Conservation (phyloP, 345 rosid genomes). For the Hypericum perforatum region DNA sequence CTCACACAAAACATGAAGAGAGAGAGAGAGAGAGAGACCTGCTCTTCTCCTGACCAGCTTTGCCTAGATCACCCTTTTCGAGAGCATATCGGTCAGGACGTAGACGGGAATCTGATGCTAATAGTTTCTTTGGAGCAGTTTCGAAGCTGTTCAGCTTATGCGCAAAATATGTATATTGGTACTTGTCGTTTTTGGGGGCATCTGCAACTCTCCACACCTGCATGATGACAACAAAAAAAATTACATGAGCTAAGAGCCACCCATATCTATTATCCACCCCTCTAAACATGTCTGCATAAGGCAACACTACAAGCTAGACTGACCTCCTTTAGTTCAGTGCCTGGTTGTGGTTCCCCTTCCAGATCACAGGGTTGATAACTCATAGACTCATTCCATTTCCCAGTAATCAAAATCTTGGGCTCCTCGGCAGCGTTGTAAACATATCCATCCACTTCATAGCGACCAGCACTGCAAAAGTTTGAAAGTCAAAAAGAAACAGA, state of each 20-base stretch:
- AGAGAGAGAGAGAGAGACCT: conserved; percentile 31
- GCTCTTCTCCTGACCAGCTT: conserved; percentile 71
- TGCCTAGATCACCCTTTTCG: conserved; percentile 62
- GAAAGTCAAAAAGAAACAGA: neutral
- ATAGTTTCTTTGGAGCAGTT: conserved; percentile 71
- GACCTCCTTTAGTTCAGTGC: conserved; percentile 67
- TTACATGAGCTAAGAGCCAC: neutral
- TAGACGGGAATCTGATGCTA: conserved; percentile 77
- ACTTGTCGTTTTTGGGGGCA: conserved; percentile 62
- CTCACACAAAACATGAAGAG: neutral
- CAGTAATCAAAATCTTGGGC: conserved; percentile 71
- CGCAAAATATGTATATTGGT: conserved; percentile 67
- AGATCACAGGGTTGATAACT: conserved; percentile 73
- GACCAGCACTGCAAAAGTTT: conserved; percentile 49
- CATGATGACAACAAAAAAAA: neutral
- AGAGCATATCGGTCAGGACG: conserved; percentile 78
- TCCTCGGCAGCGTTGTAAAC: conserved; percentile 68
- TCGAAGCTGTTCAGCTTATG: conserved; percentile 83
- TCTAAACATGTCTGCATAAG: neutral
- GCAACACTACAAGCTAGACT: neutral
- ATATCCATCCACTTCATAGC: conserved; percentile 85
- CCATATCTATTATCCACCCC: neutral
- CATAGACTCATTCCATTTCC: conserved; percentile 75
- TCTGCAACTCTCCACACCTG: conserved; percentile 75
- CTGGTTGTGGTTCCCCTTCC: conserved; percentile 69